phyloP scores from a whole-genome alignment of 805 yeast genomes.

The Starmerella davenportii region DNA sequence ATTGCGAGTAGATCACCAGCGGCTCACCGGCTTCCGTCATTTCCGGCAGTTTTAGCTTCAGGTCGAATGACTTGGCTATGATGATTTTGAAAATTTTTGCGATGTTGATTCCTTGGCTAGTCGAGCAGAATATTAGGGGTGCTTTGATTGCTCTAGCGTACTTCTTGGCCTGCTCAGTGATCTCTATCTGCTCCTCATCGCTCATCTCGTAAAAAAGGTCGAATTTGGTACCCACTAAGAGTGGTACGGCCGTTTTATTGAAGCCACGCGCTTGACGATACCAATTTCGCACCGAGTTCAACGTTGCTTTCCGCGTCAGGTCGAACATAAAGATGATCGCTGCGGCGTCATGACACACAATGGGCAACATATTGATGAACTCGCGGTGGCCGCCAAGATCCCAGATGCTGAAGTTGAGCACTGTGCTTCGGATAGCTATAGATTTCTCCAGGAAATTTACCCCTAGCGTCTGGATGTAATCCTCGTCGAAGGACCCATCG shows the following conservation, averaged over 20 bases:
- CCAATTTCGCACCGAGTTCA: slow-evolving; percentile 87
- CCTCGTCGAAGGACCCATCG: slow-evolving; percentile 84
- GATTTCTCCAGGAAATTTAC: slow-evolving; percentile 89
- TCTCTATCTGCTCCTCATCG: slow-evolving; percentile 62
- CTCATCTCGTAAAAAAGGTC: slow-evolving; percentile 70
- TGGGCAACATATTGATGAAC: slow-evolving; percentile 85
- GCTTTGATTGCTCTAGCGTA: slow-evolving; percentile 85
- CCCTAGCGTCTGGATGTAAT: slow-evolving; percentile 83
- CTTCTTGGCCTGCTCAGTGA: slow-evolving; percentile 63
- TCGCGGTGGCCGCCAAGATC: slow-evolving; percentile 93
- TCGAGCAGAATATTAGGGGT: slow-evolving; percentile 67
- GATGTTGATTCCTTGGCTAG: slow-evolving; percentile 79
- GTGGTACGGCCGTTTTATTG: slow-evolving; percentile 78
- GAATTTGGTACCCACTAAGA: slow-evolving; percentile 83
- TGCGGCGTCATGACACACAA: slow-evolving; percentile 81
- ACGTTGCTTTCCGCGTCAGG: slow-evolving; percentile 65
- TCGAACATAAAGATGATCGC: slow-evolving; percentile 84
- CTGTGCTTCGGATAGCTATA: slow-evolving; percentile 66
- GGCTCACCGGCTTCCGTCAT: slow-evolving; percentile 83
- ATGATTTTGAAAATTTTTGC: slow-evolving; percentile 87
- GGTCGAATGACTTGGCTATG: slow-evolving; percentile 75
- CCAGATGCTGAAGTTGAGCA: slow-evolving; percentile 82
- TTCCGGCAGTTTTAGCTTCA: slow-evolving; percentile 68
- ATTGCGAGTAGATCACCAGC: slow-evolving; percentile 42
- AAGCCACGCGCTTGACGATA: slow-evolving; percentile 79